A percentile compares a stretch with the other conserved stretches of the same genome.
These are phyloP conservation scores for Pseudogymnoascus sp. DNA, from an alignment of 2,329 filamentous ascomycete genomes.

Conservation along the genomic window DNA sequence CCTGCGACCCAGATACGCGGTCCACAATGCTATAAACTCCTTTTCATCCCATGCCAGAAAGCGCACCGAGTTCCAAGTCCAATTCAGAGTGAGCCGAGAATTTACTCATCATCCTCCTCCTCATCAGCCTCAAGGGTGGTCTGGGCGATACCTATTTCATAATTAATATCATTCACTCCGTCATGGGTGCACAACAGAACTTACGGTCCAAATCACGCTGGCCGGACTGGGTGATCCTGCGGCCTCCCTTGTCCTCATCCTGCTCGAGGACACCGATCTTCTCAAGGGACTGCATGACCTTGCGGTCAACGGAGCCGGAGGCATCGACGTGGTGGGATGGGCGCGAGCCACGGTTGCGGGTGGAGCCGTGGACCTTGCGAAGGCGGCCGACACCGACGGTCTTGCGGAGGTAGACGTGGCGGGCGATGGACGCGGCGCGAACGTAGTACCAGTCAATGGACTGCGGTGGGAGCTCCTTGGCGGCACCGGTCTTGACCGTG, in stretches of 20 bases:
- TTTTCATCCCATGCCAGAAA: slow-evolving; percentile 9
- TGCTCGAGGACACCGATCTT: slow-evolving; percentile 98
- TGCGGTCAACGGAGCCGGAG: slow-evolving; percentile 91
- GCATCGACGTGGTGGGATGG: slow-evolving; percentile 95
- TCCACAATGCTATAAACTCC: slow-evolving; percentile 8
- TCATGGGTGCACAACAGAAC: slow-evolving; percentile 19
- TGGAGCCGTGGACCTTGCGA: slow-evolving; percentile 88
- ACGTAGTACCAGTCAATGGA: slow-evolving; percentile 94
- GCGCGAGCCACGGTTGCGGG: slow-evolving; percentile 92
- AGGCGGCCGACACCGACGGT: slow-evolving; percentile 97
- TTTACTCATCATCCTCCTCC: slow-evolving; percentile 50
- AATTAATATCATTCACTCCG: not conserved
- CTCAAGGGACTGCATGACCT: slow-evolving; percentile 94
- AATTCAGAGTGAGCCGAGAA: slow-evolving; percentile 6
- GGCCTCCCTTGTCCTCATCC: slow-evolving; percentile 97
- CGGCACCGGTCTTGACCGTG: slow-evolving; percentile 95
- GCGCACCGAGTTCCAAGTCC: slow-evolving; percentile 8
- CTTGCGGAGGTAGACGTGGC: slow-evolving; percentile 99
- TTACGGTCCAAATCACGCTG: slow-evolving; percentile 96
- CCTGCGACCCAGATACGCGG: slow-evolving; percentile 2
- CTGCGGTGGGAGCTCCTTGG: slow-evolving; percentile 97
- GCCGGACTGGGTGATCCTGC: slow-evolving; percentile 94
- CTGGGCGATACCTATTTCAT: slow-evolving; percentile 59
- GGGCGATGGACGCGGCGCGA: slow-evolving; percentile 89
- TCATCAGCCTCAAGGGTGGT: slow-evolving; percentile 67